These are phyloP conservation scores for Papiliotrema terrestris DNA, from an alignment of 1,284 basidiomycete species.

Conservation along the genomic window DNA sequence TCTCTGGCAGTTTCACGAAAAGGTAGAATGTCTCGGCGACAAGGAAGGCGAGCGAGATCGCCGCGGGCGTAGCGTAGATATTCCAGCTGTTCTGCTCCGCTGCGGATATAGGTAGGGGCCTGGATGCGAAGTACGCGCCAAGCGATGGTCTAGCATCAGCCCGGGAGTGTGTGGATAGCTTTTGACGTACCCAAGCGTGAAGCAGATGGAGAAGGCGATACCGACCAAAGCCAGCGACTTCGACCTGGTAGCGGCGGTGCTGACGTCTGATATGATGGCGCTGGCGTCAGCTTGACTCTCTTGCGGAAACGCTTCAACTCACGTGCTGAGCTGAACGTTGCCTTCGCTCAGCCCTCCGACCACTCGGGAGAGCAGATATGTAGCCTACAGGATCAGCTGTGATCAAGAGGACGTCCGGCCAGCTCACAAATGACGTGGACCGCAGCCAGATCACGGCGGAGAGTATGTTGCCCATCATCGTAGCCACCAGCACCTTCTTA, in stretches of 20 bases:
- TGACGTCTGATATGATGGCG: slow-evolving; percentile 84
- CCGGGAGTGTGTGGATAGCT: slow-evolving; percentile 29
- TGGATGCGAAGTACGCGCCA: slow-evolving; percentile 50
- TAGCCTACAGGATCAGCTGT: slow-evolving; percentile 36
- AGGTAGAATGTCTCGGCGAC: slow-evolving; percentile 69
- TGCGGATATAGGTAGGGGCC: slow-evolving; percentile 27
- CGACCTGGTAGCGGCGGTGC: slow-evolving; percentile 68
- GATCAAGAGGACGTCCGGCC: neutral
- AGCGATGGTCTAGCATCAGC: slow-evolving; percentile 56
- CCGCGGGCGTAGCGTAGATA: slow-evolving; percentile 78
- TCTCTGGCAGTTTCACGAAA: slow-evolving; percentile 61
- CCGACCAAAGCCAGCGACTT: slow-evolving; percentile 85
- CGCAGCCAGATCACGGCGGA: slow-evolving; percentile 83
- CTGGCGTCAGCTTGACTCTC: slow-evolving; percentile 47
- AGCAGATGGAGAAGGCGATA: slow-evolving; percentile 88
- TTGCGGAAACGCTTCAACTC: slow-evolving; percentile 12
- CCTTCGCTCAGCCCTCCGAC: slow-evolving; percentile 85
- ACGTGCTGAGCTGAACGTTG: slow-evolving; percentile 53
- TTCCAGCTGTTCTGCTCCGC: slow-evolving; percentile 57
- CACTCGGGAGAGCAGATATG: slow-evolving; percentile 80
- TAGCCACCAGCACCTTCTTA: slow-evolving; percentile 69
- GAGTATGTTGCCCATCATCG: slow-evolving; percentile 87
- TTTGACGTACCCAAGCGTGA: slow-evolving; percentile 55
- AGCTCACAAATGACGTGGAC: slow-evolving; percentile 66
- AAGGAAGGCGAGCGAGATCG: slow-evolving; percentile 69